Conservation (phyloP, 169 alveolate species). For the Babesia ovata region DNA sequence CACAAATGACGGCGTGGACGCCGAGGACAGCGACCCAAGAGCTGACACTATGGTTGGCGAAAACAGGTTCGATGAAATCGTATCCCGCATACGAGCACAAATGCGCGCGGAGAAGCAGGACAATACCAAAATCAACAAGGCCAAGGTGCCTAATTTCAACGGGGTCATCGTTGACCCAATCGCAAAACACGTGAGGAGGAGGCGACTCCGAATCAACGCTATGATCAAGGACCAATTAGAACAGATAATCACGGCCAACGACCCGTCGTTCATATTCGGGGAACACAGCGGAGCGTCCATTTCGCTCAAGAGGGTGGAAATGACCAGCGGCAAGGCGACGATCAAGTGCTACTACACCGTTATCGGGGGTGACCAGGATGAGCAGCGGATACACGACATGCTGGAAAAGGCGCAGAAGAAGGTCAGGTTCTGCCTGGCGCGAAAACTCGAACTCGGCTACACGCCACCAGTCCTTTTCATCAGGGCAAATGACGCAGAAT, state of each 20-base stretch:
- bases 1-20: constrained; percentile 4
- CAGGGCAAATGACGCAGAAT: constrained; percentile 37
- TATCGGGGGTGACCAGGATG: constrained; percentile 57
- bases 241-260: constrained; percentile 72
- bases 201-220: constrained; percentile 71
- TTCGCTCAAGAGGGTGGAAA: constrained; percentile 73
- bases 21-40: constrained; percentile 8
- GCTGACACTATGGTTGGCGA: constrained; percentile 54
- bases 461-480: constrained; percentile 80
- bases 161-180: constrained; percentile 76
- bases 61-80: constrained; percentile 76
- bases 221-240: constrained; percentile 75
- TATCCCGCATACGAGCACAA: constrained; percentile 75
- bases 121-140: constrained; percentile 70
- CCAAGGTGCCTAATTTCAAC: constrained; percentile 74
- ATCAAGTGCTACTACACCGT: constrained; percentile 75
- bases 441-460: constrained; percentile 78
- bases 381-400: constrained; percentile 61
- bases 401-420: constrained; percentile 65
- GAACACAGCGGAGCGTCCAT: constrained; percentile 72
- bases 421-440: constrained; percentile 73
- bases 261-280: constrained; percentile 66
- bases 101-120: constrained; percentile 72
- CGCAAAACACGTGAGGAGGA: constrained; percentile 70
- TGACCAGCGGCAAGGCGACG: constrained; percentile 71